Percentiles rank a stretch among this genome's conserved stretches.
phyloP scores from a whole-genome alignment of 2,329 filamentous ascomycete species.

The Cladosporium sp. region DNA sequence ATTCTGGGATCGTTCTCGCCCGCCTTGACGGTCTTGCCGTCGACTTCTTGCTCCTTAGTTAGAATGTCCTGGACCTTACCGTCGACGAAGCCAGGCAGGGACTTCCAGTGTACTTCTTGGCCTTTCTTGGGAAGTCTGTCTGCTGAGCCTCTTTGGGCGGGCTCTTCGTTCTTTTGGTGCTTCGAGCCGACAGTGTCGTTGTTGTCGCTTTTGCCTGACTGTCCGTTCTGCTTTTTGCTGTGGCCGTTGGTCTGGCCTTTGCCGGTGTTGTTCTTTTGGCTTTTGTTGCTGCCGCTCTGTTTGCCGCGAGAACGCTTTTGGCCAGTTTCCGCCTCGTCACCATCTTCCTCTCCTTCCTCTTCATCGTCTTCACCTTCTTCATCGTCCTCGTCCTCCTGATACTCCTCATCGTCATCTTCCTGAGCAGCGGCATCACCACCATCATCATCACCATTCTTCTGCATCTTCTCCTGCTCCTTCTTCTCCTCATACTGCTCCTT shows the following conservation, averaged over 20 bases:
- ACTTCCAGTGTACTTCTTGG: slow-evolving; percentile 40
- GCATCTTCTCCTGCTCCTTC: slow-evolving; percentile 15
- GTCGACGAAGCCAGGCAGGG: slow-evolving; percentile 36
- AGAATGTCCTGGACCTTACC: slow-evolving; percentile 41
- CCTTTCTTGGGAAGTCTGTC: slow-evolving; percentile 37
- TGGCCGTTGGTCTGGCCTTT: slow-evolving; percentile 27
- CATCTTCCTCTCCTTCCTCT: slow-evolving; percentile 25
- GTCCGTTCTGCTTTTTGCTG: slow-evolving; percentile 24
- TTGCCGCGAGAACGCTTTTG: slow-evolving; percentile 29
- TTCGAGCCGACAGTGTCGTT: slow-evolving; percentile 25
- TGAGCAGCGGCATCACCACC: slow-evolving; percentile 32
- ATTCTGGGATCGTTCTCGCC: slow-evolving; percentile 40
- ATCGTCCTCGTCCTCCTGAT: not conserved
- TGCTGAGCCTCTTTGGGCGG: slow-evolving; percentile 28
- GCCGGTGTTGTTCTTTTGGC: slow-evolving; percentile 28
- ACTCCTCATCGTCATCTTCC: slow-evolving; percentile 19
- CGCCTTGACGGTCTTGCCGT: slow-evolving; percentile 39
- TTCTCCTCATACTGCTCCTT: slow-evolving; percentile 21
- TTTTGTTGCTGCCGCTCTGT: slow-evolving; percentile 29
- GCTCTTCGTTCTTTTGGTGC: slow-evolving; percentile 27
- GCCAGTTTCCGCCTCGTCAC: slow-evolving; percentile 17
- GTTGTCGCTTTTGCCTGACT: not conserved
- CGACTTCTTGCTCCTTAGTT: slow-evolving; percentile 36
- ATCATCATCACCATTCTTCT: slow-evolving; percentile 15
- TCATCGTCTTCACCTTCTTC: slow-evolving; percentile 24